These are phyloP conservation scores for Kandelia obovata DNA, from an alignment of 345 rosid species.

Conservation along the genomic window DNA sequence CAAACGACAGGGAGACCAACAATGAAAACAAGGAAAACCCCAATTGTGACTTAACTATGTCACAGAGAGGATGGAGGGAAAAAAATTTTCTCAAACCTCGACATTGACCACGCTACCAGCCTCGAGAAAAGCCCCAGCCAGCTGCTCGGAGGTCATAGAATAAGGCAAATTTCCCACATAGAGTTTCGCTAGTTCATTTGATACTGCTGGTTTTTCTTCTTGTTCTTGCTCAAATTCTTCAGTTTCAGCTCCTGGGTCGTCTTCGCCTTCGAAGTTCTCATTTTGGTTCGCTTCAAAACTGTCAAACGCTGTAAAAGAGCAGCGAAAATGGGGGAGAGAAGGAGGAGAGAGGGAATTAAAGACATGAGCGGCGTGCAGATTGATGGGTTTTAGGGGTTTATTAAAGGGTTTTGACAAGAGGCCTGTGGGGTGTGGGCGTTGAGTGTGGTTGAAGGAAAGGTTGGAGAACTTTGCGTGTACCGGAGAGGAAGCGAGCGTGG, in stretches of 20 bases:
- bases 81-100: conserved; percentile 43
- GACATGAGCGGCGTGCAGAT: conserved; percentile 35
- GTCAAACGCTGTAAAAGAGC: conserved; percentile 36
- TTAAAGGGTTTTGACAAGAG: conserved; percentile 21
- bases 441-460: conserved; percentile 19
- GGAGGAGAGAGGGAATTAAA: conserved; percentile 19
- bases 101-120: conserved; percentile 68
- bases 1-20: not conserved
- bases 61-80: not conserved
- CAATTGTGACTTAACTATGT: not conserved
- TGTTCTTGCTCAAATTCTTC: conserved; percentile 23
- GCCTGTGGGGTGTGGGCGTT: conserved; percentile 18
- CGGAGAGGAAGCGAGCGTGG: conserved; percentile 31
- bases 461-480: conserved; percentile 28
- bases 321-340: conserved; percentile 27
- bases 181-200: conserved; percentile 56
- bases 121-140: conserved; percentile 57
- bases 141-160: conserved; percentile 58
- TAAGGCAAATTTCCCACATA: conserved; percentile 84
- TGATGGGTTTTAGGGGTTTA: conserved; percentile 38
- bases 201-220: conserved; percentile 18
- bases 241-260: conserved; percentile 20
- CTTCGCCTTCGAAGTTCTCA: conserved; percentile 20
- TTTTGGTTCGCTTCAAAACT: conserved; percentile 32
- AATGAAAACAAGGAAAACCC: not conserved